Evolutionary conservation across 805 yeast genomes (phyloP), one percentile per base, ranked within the genome.

Genomic region (Kodamaea jinghongensis): DNA sequence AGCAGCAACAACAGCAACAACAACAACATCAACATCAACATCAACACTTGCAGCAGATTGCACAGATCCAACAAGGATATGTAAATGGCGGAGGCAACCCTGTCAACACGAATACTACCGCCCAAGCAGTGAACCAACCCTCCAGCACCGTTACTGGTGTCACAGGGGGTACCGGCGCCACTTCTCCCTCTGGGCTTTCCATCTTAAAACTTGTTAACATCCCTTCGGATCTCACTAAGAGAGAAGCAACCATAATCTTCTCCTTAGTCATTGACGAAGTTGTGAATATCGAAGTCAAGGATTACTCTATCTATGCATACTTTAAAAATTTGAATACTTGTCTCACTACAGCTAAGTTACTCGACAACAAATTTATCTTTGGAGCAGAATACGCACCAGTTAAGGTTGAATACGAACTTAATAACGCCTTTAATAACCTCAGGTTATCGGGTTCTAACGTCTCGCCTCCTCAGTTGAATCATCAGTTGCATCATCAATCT

Each of bases 241-340:
- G 93, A 56, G 95, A 85, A 57, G 81, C 86, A 2, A 68, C 75
- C 35, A 67, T 82, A 11, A 71, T 85, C 6, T 85, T 85, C 55
- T 75, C 91, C 4, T 62, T 85, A 39, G 85, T 86, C n/a, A 62
- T 70, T 45, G 87, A 82, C 49, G 82, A 69, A 44, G 53, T 81
- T 34, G 47, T 72, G 26, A 70, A 62, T 42, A 62, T 79, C 29
- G 83, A 78, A 39, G 48, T 78, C 28, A 52, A 62, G 17, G 73
- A 71, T 43, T 49, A 45, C 38, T 46, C 42, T 38, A 53, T 67
- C 35, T 54, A 51, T 36, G 74, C 69, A 17, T 55, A 48, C 39
- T 70, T 70, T 56, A 60, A 58, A 39, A 64, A 53, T 47, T 48
- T 55, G 26, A 59, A 60, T 49, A 63, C 74, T 11, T 69, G 74